Evolutionary conservation across 306 rosid genomes (phyloP), one percentile per base, ranked within the genome.

Genomic region (Lotus japonicus): DNA sequence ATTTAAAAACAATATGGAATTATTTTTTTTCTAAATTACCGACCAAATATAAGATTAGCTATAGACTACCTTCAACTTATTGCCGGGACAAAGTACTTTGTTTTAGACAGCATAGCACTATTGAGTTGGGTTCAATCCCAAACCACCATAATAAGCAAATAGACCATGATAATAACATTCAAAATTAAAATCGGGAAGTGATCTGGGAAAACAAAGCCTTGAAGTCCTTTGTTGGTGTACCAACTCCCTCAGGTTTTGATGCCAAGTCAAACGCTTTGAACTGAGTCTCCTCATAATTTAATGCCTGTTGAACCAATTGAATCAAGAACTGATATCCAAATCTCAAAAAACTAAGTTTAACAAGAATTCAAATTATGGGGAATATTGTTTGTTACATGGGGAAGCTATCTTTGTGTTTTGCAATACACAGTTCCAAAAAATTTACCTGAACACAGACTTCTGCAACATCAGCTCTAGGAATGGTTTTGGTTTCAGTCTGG

Each of bases 361-460:
- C 36, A 66, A 7, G 13, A 64, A 51, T 35, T n/a, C 2, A 62
- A 33, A 60, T 0, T 16, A 2, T 41, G 56, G 23, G 14, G 8
- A 66, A 15, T 21, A 6, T 26, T 43, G 15, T 11, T 28, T 55
- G 1, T 9, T 1, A 11, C 12, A 5, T 14, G 3, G 6, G 28
- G 15, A 51, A 48, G 35, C 68, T 35, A 16, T 6, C 14, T 50
- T 48, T 51, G 26, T 17, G 49, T 49, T 1, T 43, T 1, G 16
- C 53, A 28, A 69, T 5, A 35, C 13, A 64, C 9, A 21, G 26
- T 15, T 12, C 9, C 31, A 50, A 38, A 44, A 68, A 58, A 16
- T 21, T 72, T 84, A 92, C 97, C 98, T 90, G 97, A 84, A 94
- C 44, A 79, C 95, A 82, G 51, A 88, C 92, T 85, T 94, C 97